A percentile compares a stretch with the other conserved stretches of the same genome.
These are phyloP conservation scores for Globisporangium okanoganense DNA, from an alignment of 352 stramenopile genomes.

Conservation along the genomic window DNA sequence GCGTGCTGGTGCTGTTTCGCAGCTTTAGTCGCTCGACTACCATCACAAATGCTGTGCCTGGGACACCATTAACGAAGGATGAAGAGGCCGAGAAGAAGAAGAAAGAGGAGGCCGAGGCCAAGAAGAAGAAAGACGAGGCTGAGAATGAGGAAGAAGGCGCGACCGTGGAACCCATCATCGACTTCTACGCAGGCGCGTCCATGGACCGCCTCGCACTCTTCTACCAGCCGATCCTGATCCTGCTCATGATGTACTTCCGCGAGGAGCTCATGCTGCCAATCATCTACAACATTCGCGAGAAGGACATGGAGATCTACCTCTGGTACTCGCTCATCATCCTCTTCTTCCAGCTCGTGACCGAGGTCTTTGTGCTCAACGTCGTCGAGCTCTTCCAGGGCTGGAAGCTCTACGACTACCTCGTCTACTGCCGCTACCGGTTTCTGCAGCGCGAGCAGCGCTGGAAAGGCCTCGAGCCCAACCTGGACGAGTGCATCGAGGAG, in stretches of 20 bases:
- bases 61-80: slow-evolving; percentile 1
- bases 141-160: slow-evolving; percentile 65
- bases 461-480: slow-evolving; percentile 94
- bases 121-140: slow-evolving; percentile 38
- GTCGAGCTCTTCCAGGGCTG: slow-evolving; percentile 97
- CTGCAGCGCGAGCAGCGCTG: slow-evolving; percentile 94
- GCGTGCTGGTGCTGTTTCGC: slow-evolving; percentile 37
- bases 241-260: slow-evolving; percentile 95
- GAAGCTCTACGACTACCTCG: slow-evolving; percentile 98
- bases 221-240: slow-evolving; percentile 93
- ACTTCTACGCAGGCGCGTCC: slow-evolving; percentile 89
- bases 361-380: slow-evolving; percentile 94
- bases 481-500: slow-evolving; percentile 97
- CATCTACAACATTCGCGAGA: slow-evolving; percentile 95
- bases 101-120: slow-evolving; percentile 27
- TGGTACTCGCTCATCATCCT: slow-evolving; percentile 95
- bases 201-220: slow-evolving; percentile 92
- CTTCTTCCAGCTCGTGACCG: slow-evolving; percentile 91
- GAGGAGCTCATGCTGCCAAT: slow-evolving; percentile 92
- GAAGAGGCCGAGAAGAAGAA: slow-evolving; percentile 25
- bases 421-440: slow-evolving; percentile 96
- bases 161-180: slow-evolving; percentile 96
- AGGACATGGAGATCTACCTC: slow-evolving; percentile 98
- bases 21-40: slow-evolving; percentile 51
- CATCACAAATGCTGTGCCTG: neutral